Percentiles rank a stretch among this genome's conserved stretches.
phyloP scores from a whole-genome alignment of 257 asterid species.

The Lantana camara region DNA sequence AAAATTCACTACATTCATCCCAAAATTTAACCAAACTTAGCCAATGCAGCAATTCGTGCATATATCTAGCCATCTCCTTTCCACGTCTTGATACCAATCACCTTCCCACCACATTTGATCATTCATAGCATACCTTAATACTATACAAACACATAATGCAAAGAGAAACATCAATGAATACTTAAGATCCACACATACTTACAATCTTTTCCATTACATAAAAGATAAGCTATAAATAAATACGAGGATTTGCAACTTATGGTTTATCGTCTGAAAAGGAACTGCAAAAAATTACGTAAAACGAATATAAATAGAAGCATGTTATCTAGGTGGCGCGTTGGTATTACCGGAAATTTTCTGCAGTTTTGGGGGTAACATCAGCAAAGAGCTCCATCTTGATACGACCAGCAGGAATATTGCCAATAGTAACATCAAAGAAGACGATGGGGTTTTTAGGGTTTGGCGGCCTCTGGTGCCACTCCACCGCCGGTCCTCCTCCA shows the following conservation, averaged over 20 bases:
- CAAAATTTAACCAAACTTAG: neutral
- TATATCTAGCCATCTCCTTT: neutral
- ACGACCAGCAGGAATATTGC: slow-evolving; percentile 92
- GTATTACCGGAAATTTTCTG: slow-evolving; percentile 83
- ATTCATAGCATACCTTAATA: neutral
- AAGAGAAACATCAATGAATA: neutral
- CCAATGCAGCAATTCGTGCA: neutral
- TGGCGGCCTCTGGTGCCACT: slow-evolving; percentile 97
- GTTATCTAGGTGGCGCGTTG: neutral
- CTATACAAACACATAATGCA: neutral
- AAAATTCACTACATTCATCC: neutral
- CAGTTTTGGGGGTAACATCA: slow-evolving; percentile 87
- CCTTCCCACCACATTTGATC: neutral
- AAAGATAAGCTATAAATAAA: neutral
- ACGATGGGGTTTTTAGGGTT: slow-evolving; percentile 90
- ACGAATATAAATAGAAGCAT: neutral
- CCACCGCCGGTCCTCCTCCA: slow-evolving; percentile 57
- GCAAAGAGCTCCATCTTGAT: slow-evolving; percentile 98
- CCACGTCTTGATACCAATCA: neutral
- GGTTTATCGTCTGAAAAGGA: neutral
- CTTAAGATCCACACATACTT: neutral
- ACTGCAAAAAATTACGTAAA: neutral
- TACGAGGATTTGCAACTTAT: neutral
- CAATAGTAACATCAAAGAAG: slow-evolving; percentile 88
- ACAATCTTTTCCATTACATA: neutral